phyloP scores from a whole-genome alignment of 257 asterid genomes.

The Solanum chiquidenum region DNA sequence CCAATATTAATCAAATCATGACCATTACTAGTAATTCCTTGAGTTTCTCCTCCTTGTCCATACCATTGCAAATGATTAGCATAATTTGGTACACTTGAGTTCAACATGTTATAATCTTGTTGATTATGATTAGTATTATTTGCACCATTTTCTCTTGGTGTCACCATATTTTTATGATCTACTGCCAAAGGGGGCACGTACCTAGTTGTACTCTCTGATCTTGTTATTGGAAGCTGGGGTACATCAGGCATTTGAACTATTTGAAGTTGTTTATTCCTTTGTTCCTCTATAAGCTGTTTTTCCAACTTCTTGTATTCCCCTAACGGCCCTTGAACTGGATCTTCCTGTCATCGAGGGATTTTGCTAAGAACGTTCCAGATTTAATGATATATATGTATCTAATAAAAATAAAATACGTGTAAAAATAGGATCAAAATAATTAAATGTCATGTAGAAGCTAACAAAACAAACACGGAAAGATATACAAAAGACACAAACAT shows the following conservation, averaged over 20 bases:
- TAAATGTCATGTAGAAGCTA: too few relatives aligned
- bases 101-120: neutral
- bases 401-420: neutral
- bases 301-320: neutral
- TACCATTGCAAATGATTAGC: neutral
- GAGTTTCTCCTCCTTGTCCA: neutral
- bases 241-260: neutral
- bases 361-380: neutral
- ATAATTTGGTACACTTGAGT: neutral
- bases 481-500: too few relatives aligned
- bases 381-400: neutral
- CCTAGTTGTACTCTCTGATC: neutral
- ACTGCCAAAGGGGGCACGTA: neutral
- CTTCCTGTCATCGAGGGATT: neutral
- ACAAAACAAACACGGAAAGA: too few relatives aligned
- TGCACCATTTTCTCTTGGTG: neutral
- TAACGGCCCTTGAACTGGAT: constrained; percentile 11
- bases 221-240: neutral
- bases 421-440: too few relatives aligned
- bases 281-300: neutral
- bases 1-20: neutral
- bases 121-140: neutral
- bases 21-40: neutral
- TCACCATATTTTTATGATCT: neutral
- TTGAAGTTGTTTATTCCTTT: neutral